Evolutionary conservation across 495 filamentous ascomycete species (phyloP).

Genomic region (Aspergillus egyptiacus): DNA sequence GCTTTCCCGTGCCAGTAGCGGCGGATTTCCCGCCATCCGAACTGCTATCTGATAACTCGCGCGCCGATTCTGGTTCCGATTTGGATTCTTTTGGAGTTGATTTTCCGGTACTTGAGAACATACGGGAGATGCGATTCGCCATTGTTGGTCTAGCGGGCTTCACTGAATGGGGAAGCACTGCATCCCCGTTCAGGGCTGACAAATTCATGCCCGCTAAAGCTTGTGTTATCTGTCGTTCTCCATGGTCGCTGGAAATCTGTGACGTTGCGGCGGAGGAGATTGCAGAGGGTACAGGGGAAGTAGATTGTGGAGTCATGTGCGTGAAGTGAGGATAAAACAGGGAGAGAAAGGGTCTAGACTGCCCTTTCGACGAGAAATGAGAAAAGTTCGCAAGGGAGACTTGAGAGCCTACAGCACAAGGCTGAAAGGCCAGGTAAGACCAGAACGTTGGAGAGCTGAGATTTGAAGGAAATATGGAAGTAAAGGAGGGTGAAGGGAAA

Average conservation of each 20-base stretch:
- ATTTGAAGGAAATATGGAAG: slow-evolving; percentile 9
- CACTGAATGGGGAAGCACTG: slow-evolving; percentile 26
- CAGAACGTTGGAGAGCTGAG: slow-evolving; percentile 2
- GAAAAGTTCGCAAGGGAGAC: background rate
- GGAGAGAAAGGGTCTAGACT: slow-evolving; percentile 10
- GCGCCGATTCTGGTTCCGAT: slow-evolving; percentile 26
- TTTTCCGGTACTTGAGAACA: slow-evolving; percentile 48
- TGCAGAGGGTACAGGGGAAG: slow-evolving; percentile 42
- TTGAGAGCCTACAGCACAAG: slow-evolving; percentile 21
- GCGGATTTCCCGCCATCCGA: slow-evolving; percentile 30
- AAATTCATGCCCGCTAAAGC: slow-evolving; percentile 44
- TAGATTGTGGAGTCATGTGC: slow-evolving; percentile 45
- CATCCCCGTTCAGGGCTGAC: slow-evolving; percentile 36
- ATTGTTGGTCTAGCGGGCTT: slow-evolving; percentile 47
- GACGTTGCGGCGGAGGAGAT: slow-evolving; percentile 41
- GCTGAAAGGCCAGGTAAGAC: slow-evolving; percentile 18
- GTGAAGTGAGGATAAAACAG: slow-evolving; percentile 23
- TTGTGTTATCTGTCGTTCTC: slow-evolving; percentile 42
- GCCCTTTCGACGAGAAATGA: slow-evolving; percentile 14
- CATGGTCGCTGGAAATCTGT: slow-evolving; percentile 39
- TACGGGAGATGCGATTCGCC: slow-evolving; percentile 54
- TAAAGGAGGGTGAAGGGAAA: slow-evolving; percentile 12
- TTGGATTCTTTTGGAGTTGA: slow-evolving; percentile 30
- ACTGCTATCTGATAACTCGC: slow-evolving; percentile 41
- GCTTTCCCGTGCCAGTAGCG: slow-evolving; percentile 29